Evolutionary conservation across 2,329 filamentous ascomycete genomes (phyloP).

Genomic region (Zymoseptoria passerinii): DNA sequence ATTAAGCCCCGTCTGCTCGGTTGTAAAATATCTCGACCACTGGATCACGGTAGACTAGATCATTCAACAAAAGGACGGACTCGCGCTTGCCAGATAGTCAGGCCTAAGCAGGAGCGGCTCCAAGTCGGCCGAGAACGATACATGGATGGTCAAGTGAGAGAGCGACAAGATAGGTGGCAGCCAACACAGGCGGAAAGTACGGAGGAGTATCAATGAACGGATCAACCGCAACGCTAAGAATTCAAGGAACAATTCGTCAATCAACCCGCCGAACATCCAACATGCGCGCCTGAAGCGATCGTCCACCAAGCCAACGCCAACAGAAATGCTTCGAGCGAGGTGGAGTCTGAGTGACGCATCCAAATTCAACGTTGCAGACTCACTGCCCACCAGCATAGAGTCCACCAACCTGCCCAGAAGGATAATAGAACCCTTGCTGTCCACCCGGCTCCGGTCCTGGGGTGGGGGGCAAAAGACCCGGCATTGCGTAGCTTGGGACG

Average conservation of each 20-base stretch:
- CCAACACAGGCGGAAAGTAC: neutral
- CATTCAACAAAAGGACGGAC: too few species aligned
- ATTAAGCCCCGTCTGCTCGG: too few species aligned
- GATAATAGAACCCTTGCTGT: constrained; percentile 16
- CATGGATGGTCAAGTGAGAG: neutral
- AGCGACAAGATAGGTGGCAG: neutral
- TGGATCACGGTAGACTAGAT: too few species aligned
- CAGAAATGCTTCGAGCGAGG: too few species aligned
- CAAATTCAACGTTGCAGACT: too few species aligned
- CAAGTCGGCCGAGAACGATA: too few species aligned
- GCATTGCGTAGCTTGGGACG: constrained; percentile 27
- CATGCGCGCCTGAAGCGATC: neutral
- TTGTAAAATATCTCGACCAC: too few species aligned
- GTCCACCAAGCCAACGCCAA: neutral
- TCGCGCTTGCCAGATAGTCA: too few species aligned
- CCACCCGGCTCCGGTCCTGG: constrained; percentile 15
- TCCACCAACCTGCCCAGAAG: neutral
- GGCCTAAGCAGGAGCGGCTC: too few species aligned
- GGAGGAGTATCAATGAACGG: neutral
- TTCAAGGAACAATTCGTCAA: neutral
- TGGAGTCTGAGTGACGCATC: too few species aligned
- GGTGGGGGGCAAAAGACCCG: constrained; percentile 24
- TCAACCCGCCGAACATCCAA: neutral
- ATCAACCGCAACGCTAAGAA: neutral
- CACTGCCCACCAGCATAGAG: neutral